phyloP scores from a whole-genome alignment of 345 rosid genomes.

The Odontarrhena argentea region DNA sequence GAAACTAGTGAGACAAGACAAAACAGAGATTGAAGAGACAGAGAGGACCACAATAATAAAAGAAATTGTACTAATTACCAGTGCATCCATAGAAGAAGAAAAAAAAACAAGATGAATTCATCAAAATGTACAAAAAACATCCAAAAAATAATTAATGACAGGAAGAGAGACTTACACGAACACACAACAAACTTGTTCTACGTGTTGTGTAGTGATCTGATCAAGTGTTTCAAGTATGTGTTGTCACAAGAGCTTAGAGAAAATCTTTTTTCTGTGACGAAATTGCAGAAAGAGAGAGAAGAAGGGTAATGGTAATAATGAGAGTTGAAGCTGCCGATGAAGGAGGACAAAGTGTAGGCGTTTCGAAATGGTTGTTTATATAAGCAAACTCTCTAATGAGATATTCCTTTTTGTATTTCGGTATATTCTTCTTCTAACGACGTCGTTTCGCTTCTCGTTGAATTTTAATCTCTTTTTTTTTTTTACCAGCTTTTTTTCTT shows the following conservation, averaged over 20 bases:
- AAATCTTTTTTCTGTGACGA: not conserved
- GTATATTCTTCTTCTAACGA: constrained; percentile 34
- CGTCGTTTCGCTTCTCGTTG: constrained; percentile 7
- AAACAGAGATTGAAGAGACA: constrained; percentile 25
- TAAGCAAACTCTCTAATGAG: constrained; percentile 32
- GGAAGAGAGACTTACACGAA: constrained; percentile 24
- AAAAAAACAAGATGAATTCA: not conserved
- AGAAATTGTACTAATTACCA: not conserved
- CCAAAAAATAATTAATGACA: not conserved
- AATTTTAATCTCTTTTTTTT: not conserved
- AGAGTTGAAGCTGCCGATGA: constrained; percentile 32
- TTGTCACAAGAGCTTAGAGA: constrained; percentile 6
- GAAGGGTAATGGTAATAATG: not conserved
- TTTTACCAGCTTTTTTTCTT: not conserved
- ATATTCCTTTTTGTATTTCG: constrained; percentile 35
- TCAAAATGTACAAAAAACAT: constrained; percentile 2
- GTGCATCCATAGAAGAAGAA: constrained; percentile 12
- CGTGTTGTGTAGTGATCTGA: constrained; percentile 5
- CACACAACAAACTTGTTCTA: constrained; percentile 18
- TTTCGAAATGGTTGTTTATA: constrained; percentile 32
- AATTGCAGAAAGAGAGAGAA: constrained; percentile 9
- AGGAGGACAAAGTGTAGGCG: constrained; percentile 26
- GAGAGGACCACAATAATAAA: constrained; percentile 1
- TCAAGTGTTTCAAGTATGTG: constrained; percentile 9
- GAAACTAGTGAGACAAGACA: constrained; percentile 5